Evolutionary conservation across 257 asterid genomes (phyloP), one percentile per base, ranked within the genome.

Genomic region (Fraxinus pennsylvanica): DNA sequence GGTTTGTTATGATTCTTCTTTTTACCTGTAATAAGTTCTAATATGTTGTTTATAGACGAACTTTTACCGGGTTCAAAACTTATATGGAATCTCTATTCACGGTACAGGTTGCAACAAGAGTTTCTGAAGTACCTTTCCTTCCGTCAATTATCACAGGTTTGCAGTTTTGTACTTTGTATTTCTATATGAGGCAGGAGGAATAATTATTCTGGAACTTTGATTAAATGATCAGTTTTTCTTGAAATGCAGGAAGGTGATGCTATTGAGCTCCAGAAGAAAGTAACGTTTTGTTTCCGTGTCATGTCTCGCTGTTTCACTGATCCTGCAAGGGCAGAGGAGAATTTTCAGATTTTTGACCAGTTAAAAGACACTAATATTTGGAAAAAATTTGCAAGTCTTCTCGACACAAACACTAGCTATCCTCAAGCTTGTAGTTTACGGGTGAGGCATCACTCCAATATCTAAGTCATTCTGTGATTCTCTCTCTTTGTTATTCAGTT

Each of bases 241-340:
- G 61, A 68, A 79, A 80, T 89, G 85, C 86, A 96, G 99, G 97
- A 94, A 77, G 89, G 90, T 36, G 98, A 92, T 81, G 87, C 85
- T 29, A 59, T 88, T 29, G 99, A 96, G 92, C 80, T 86, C 78
- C 94, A 91, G 71, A 96, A 96, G 88, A 96, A 92, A 89, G 85
- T 89, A 54, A 72, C 71, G 68, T 82, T 85, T 76, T 88, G 89
- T 87, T 90, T 94, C 81, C 98, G 97, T 79, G 80, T 88, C 67
- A 96, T 96, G 98, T 92, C 97, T 63, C 96, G 95, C 72, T 92
- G 93, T 85, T 94, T 94, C 78, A 83, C 85, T 50, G 94, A 92
- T 86, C 90, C 97, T 79, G 86, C 88, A 73, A 91, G 86, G 85
- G 92, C 96, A 21, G 99, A 96, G 83, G 98, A 92, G 87, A 88